Evolutionary conservation across 768 basidiomycete species (phyloP).

Genomic region (Pisolithus albus): DNA sequence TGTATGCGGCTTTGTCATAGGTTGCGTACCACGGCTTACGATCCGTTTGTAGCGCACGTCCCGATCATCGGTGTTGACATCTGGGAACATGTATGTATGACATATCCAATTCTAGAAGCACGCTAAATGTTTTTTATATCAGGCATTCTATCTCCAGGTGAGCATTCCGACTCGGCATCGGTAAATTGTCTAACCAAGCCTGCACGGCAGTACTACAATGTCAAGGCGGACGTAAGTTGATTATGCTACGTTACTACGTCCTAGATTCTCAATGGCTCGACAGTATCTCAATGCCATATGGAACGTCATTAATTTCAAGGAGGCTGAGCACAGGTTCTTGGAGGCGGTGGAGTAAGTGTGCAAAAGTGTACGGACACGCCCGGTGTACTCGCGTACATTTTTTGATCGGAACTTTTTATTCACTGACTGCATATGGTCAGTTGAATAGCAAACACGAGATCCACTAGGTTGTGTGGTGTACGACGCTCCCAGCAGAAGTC

Average conservation of each 20-base stretch:
- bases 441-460: no score
- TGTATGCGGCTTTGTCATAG: slow-evolving; percentile 29
- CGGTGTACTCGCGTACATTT: not conserved
- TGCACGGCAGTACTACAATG: slow-evolving; percentile 69
- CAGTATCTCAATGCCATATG: slow-evolving; percentile 94
- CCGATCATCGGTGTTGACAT: slow-evolving; percentile 96
- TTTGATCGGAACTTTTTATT: not conserved
- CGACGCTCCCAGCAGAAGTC: no score
- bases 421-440: not conserved
- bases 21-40: slow-evolving; percentile 5
- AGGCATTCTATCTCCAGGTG: slow-evolving; percentile 61
- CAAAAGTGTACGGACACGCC: not conserved
- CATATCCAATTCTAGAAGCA: slow-evolving; percentile 5
- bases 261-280: slow-evolving; percentile 3
- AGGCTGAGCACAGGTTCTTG: slow-evolving; percentile 61
- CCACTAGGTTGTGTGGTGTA: no score
- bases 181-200: slow-evolving; percentile 8
- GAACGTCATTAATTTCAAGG: slow-evolving; percentile 93
- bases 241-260: not conserved
- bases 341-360: slow-evolving; percentile 30
- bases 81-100: slow-evolving; percentile 78
- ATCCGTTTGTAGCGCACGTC: slow-evolving; percentile 50
- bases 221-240: slow-evolving; percentile 81
- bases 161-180: not conserved
- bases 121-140: slow-evolving; percentile 4